These are phyloP conservation scores for Verbena officinalis DNA, from an alignment of 257 asterid species.

Conservation along the genomic window DNA sequence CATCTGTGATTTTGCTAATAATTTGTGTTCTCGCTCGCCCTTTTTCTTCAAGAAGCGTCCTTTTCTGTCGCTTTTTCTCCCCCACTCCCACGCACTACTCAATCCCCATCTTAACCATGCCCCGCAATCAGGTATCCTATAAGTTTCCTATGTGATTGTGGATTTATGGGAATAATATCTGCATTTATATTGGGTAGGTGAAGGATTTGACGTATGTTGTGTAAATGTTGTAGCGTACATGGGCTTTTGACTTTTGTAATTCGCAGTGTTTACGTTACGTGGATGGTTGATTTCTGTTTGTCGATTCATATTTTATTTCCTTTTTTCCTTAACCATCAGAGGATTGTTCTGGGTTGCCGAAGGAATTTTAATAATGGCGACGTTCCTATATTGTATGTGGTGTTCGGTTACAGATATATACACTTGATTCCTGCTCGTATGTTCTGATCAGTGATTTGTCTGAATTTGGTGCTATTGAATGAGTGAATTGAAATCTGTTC, in stretches of 20 bases:
- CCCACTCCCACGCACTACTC: conserved; percentile 32
- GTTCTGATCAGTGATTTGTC: conserved; percentile 7
- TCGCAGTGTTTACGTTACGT: background rate
- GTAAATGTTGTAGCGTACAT: background rate
- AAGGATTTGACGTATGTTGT: background rate
- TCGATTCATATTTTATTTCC: background rate
- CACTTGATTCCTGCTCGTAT: background rate
- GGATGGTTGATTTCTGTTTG: background rate
- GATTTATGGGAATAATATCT: background rate
- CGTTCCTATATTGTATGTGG: conserved; percentile 1
- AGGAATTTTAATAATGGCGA: background rate
- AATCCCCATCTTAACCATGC: conserved; percentile 41
- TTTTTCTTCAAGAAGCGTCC: conserved; percentile 33
- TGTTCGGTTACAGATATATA: too few species aligned
- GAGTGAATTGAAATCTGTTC: conserved; percentile 8
- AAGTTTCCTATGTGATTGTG: background rate
- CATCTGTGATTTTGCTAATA: conserved; percentile 29
- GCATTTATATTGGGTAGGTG: background rate
- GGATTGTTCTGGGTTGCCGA: background rate
- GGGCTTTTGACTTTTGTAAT: background rate
- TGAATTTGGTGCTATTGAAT: background rate
- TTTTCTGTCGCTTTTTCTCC: conserved; percentile 23
- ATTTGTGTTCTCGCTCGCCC: conserved; percentile 27
- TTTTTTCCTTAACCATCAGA: background rate
- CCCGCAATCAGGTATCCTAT: conserved; percentile 57